Conservation (phyloP, 2,329 filamentous ascomycete genomes). For the Xylariaceae sp. region DNA sequence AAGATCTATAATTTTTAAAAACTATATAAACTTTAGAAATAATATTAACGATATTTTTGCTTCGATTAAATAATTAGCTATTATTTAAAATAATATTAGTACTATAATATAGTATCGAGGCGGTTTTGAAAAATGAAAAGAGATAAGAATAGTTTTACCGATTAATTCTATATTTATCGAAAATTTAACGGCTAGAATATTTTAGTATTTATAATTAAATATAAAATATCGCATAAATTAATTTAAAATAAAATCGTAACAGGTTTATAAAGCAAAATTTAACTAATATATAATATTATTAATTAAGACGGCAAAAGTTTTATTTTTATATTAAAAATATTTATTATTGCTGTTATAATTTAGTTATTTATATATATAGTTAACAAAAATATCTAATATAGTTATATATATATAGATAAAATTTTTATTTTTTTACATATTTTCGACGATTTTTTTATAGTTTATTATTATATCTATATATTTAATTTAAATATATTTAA, state of each 20-base stretch:
- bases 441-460: constrained; percentile 29
- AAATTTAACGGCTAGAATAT: constrained; percentile 20
- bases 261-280: constrained; percentile 32
- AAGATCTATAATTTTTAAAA: constrained; percentile 36
- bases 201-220: constrained; percentile 33
- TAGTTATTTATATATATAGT: constrained; percentile 40
- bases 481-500: constrained; percentile 33
- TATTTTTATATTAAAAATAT: constrained; percentile 17
- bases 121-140: neutral
- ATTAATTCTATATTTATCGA: constrained; percentile 24
- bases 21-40: constrained; percentile 33
- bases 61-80: constrained; percentile 23
- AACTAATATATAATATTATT: constrained; percentile 14
- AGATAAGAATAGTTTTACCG: neutral
- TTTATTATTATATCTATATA: constrained; percentile 33
- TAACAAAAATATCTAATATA: constrained; percentile 32
- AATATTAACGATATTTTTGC: constrained; percentile 22
- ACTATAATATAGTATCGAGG: constrained; percentile 4
- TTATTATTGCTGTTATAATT: constrained; percentile 35
- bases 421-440: constrained; percentile 35
- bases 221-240: constrained; percentile 4
- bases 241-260: constrained; percentile 27
- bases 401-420: constrained; percentile 35
- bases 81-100: constrained; percentile 9
- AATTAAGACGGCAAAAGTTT: constrained; percentile 7